phyloP scores from a whole-genome alignment of 1,284 basidiomycete species.

The Sphaerobolus stellatus region DNA sequence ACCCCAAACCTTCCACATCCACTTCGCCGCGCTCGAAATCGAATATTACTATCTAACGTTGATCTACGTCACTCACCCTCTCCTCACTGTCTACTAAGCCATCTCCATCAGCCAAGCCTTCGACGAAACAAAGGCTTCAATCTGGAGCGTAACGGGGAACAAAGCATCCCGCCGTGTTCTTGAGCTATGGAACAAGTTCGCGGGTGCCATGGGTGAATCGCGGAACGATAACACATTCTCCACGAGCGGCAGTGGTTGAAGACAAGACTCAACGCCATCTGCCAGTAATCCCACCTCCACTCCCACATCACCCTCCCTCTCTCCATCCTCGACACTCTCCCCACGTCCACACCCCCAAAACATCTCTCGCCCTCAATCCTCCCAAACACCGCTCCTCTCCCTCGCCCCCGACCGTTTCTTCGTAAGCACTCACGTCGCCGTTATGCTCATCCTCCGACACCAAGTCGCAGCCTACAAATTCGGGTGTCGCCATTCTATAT shows the following conservation, averaged over 20 bases:
- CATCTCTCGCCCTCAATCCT: slow-evolving; percentile 7
- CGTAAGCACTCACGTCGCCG: slow-evolving; percentile 7
- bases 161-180: slow-evolving; percentile 1
- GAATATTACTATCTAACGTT: slow-evolving; percentile 10
- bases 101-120: not conserved
- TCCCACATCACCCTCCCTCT: too few relatives aligned
- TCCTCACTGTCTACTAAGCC: slow-evolving; percentile 6
- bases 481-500: not conserved
- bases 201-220: too few relatives aligned
- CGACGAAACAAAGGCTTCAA: slow-evolving; percentile 2
- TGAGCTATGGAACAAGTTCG: slow-evolving; percentile 3
- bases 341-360: too few relatives aligned
- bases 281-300: too few relatives aligned
- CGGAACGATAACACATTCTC: too few relatives aligned
- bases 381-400: too few relatives aligned
- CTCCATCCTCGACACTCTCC: too few relatives aligned
- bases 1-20: not conserved
- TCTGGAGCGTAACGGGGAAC: slow-evolving; percentile 9
- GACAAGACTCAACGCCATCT: too few relatives aligned
- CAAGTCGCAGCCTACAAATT: slow-evolving; percentile 7
- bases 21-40: slow-evolving; percentile 4
- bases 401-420: too few relatives aligned
- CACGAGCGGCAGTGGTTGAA: too few relatives aligned
- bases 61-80: not conserved
- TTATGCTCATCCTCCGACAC: slow-evolving; percentile 10